Base-by-base conservation (phyloP, 192 early-diverging fungal species). In the Dissophora globulifera region DNA sequence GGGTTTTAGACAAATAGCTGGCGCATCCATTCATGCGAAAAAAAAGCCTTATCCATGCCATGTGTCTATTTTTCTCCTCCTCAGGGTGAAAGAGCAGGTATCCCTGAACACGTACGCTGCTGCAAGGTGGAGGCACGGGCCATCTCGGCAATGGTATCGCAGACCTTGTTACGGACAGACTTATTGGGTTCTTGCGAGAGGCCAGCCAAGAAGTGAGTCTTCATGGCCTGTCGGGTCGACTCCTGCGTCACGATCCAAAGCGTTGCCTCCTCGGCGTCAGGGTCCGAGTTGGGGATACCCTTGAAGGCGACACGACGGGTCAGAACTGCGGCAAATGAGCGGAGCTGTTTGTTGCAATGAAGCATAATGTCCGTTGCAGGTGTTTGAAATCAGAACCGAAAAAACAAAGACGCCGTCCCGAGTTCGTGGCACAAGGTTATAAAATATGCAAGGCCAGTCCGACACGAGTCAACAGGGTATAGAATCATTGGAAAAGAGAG, bases 141-240 rank as follows among this genome's bases (percentile, higher is more conserved):
- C 47, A 99, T 85, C 68, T 98, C 95, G 16, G 96, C 82, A 72
- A 97, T 92, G 23, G 95, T 93, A 79, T 98, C 97, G 75, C 91
- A 94, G 48, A 99, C 84, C 84, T 98, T 99, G 79, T 96, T 91
- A 42, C 96, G 88, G 25, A 93, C 90, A 12, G 82, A 81, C 60
- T 82, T 71, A 55, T 89, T 89, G 22, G 81, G 80, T 79, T 98
- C 97, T 47, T 86, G 82, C 23, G 85, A 82, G 33, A 99, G 85
- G 20, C 95, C 87, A 19, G 87, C 81, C 53, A 99, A 79, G 19
- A 99, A 87, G 65, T 91, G 88, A 8, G 61, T 78, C 81, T 96
- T 91, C 68, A 92, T 88, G 40, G 85, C 86, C 47, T 86, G 67
- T 26, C 91, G 85, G 20, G 90, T 88, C 6, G 79, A 61, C 11